Evolutionary conservation across 495 filamentous ascomycete species (phyloP), one percentile per base, ranked within the genome.

Genomic region (Pyronema omphalodes): DNA sequence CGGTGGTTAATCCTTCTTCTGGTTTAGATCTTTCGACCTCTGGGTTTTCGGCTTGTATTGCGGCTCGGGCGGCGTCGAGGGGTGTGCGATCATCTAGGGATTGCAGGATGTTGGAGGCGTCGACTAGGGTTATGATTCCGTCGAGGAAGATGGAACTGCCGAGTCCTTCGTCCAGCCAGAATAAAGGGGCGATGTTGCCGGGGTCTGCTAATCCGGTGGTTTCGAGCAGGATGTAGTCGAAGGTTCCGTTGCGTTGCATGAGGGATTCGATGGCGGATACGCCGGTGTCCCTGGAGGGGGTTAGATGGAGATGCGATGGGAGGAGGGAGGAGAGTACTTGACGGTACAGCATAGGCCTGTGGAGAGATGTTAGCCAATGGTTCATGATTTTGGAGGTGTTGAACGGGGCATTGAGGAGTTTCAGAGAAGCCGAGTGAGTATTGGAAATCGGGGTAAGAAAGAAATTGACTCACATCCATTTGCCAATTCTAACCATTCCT

Each of bases 141-240:
- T 98, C 91, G 9, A 98, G 78, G 66, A 89, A 96, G 58, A 98
- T 93, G 14, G 80, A 85, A 66, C 87, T 93, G 2, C 86, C 89
- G 29, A 98, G 73, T 9, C 87, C 91, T 47, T 94, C 88, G 60
- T 98, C 91, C 41, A 96, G 79, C 91, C 91, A 98, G 69, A 98
- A 98, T 14, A 96, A 68, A 0, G 93, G 91, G 1, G 93, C 91
- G 44, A 98, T 78, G 60, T 95, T 96, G 5, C 91, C 91, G 0
- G 91, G 91, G 67, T 98, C 91, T 9, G 91, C 91, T 8, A 98
- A 75, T 0, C 91, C 91, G 1, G 88, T 95, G 1, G 93, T 96
- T 69, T 98, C 91, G 19, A 98, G 82, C 0, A 98, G 79, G 60
- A 98, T 94, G 71, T 96, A 96, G 74, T 98, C 93, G 63, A 98